These are phyloP conservation scores for Sporisorium sorghi DNA, from an alignment of 1,284 basidiomycete genomes.

Conservation along the genomic window DNA sequence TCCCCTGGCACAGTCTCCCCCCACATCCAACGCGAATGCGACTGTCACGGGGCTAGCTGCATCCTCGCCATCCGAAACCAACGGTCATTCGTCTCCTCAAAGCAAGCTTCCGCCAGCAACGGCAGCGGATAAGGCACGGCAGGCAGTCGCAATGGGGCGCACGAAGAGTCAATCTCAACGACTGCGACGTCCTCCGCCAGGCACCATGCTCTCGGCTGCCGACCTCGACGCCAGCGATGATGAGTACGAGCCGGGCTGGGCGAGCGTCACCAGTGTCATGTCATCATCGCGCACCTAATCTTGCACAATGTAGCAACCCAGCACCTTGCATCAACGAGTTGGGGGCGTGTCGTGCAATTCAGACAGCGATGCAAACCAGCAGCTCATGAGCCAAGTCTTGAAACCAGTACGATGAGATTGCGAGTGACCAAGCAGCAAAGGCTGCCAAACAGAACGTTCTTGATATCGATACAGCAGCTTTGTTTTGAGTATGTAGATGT, in stretches of 20 bases:
- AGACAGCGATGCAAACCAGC: neutral
- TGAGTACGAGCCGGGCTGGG: constrained; percentile 65
- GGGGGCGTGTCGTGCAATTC: neutral
- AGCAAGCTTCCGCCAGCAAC: neutral
- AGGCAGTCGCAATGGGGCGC: constrained; percentile 51
- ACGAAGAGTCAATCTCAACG: constrained; percentile 56
- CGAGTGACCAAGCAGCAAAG: neutral
- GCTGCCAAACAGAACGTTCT: neutral
- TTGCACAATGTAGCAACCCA: neutral
- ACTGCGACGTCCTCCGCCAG: constrained; percentile 57
- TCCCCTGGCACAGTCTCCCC: constrained; percentile 23
- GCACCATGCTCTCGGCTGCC: constrained; percentile 55
- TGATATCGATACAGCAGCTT: constrained; percentile 1
- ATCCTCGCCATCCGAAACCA: constrained; percentile 9
- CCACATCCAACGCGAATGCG: constrained; percentile 1
- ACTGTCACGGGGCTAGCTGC: constrained; percentile 1
- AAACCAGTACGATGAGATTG: constrained; percentile 3
- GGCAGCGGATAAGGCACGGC: constrained; percentile 32
- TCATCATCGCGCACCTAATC: constrained; percentile 43
- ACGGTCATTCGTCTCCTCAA: constrained; percentile 15
- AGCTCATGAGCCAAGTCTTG: neutral
- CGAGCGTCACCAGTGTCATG: constrained; percentile 57
- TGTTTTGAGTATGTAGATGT: constrained; percentile 1
- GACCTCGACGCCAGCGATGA: constrained; percentile 66
- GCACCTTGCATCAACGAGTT: too few species aligned